Conservation (phyloP, 2,329 filamentous ascomycete genomes). For the Parastagonospora nodorum region DNA sequence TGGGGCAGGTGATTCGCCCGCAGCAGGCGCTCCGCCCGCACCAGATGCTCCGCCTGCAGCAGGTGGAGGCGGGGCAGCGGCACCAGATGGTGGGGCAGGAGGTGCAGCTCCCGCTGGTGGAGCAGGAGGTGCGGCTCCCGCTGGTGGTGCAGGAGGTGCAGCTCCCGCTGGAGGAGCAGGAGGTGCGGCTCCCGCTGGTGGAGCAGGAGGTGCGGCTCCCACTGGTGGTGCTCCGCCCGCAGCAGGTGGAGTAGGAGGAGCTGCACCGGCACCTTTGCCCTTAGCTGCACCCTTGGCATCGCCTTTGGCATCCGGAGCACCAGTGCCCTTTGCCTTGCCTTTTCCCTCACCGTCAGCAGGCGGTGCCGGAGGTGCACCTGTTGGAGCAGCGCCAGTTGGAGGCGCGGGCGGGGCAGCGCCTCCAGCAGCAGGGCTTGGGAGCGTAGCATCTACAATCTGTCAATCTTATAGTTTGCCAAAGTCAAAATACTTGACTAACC, state of each 20-base stretch:
- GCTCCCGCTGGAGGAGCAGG: too few relatives aligned
- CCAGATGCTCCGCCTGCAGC: too few relatives aligned
- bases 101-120: too few relatives aligned
- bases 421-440: neutral
- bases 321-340: neutral
- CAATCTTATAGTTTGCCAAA: neutral
- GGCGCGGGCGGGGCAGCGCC: neutral
- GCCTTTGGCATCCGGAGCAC: too few relatives aligned
- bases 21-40: too few relatives aligned
- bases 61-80: too few relatives aligned
- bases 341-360: neutral
- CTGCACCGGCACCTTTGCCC: neutral
- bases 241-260: too few relatives aligned
- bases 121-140: too few relatives aligned
- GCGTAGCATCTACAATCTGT: neutral
- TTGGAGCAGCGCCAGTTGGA: neutral
- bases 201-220: neutral
- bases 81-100: too few relatives aligned
- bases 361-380: neutral
- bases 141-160: too few relatives aligned
- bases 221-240: neutral
- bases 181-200: too few relatives aligned
- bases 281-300: neutral
- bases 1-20: too few relatives aligned
- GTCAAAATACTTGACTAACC: neutral